phyloP scores from a whole-genome alignment of 208 protist species.

The Jaenimonas drosophilae region DNA sequence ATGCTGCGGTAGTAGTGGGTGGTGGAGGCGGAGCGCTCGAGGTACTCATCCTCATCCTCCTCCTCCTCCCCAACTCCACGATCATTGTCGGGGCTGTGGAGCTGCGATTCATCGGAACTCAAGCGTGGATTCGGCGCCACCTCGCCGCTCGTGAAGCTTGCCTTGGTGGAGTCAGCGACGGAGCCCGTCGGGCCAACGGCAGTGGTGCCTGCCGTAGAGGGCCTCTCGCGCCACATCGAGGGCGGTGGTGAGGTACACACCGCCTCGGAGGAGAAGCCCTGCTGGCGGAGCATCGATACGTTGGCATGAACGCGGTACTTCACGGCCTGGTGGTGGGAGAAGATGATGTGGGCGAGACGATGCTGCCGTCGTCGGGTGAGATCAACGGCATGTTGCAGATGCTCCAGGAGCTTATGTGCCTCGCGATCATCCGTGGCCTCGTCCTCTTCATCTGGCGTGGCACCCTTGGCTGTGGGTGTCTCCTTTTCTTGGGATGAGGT shows the following conservation, averaged over 20 bases:
- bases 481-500: too few species aligned
- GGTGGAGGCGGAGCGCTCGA: background rate
- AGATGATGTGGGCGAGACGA: slow-evolving; percentile 16
- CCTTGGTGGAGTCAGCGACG: background rate
- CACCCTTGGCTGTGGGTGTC: too few species aligned
- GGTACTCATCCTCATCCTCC: background rate
- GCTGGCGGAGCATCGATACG: slow-evolving; percentile 14
- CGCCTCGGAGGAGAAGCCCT: slow-evolving; percentile 22
- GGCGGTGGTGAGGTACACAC: slow-evolving; percentile 1
- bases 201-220: slow-evolving; percentile 1
- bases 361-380: slow-evolving; percentile 9
- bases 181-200: background rate
- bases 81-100: too few species aligned
- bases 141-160: background rate
- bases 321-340: slow-evolving; percentile 17
- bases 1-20: too few species aligned
- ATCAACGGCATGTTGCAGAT: slow-evolving; percentile 16
- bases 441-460: too few species aligned
- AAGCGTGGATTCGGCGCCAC: too few species aligned
- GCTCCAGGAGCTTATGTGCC: slow-evolving; percentile 2
- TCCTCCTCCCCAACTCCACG: background rate
- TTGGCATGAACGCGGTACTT: slow-evolving; percentile 44
- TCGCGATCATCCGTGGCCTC: background rate
- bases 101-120: too few species aligned
- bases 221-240: background rate